These are phyloP conservation scores for Myxozyma nipponensis DNA, from an alignment of 805 yeast species.

Conservation along the genomic window DNA sequence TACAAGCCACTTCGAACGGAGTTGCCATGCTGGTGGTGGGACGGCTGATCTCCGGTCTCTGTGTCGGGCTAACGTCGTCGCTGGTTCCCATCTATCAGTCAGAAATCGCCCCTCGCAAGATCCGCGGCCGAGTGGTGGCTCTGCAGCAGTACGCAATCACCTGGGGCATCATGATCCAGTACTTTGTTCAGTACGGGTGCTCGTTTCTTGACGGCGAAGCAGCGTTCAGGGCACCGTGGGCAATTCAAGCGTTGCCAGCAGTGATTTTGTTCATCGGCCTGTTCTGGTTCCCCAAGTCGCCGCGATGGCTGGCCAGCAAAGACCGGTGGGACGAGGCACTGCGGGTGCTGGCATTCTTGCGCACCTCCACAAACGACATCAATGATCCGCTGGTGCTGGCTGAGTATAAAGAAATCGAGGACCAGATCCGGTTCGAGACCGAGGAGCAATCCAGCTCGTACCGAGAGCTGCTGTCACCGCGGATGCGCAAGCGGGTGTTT, in stretches of 20 bases:
- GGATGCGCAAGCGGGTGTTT: conserved; percentile 29
- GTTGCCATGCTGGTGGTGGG: conserved; percentile 42
- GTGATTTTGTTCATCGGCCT: conserved; percentile 46
- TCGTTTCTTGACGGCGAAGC: conserved; percentile 44
- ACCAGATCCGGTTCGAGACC: conserved; percentile 24
- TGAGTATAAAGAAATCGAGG: conserved; percentile 27
- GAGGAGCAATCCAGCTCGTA: conserved; percentile 14
- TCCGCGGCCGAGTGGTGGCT: conserved; percentile 37
- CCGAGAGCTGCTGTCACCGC: conserved; percentile 14
- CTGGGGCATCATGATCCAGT: conserved; percentile 36
- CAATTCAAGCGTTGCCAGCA: conserved; percentile 53
- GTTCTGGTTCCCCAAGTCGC: conserved; percentile 40
- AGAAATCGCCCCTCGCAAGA: conserved; percentile 31
- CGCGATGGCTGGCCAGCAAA: conserved; percentile 47
- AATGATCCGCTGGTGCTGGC: conserved; percentile 28
- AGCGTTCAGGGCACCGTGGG: conserved; percentile 65
- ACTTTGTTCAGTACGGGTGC: conserved; percentile 41
- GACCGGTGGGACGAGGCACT: conserved; percentile 55
- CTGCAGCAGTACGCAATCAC: conserved; percentile 35
- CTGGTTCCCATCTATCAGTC: conserved; percentile 44
- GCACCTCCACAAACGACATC: conserved; percentile 30
- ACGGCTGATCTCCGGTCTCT: conserved; percentile 50
- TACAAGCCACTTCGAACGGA: conserved; percentile 35
- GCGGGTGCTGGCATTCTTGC: conserved; percentile 50
- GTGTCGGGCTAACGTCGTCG: conserved; percentile 54